Evolutionary conservation across 352 stramenopile genomes (phyloP).

Genomic region (Pythium volutum): DNA sequence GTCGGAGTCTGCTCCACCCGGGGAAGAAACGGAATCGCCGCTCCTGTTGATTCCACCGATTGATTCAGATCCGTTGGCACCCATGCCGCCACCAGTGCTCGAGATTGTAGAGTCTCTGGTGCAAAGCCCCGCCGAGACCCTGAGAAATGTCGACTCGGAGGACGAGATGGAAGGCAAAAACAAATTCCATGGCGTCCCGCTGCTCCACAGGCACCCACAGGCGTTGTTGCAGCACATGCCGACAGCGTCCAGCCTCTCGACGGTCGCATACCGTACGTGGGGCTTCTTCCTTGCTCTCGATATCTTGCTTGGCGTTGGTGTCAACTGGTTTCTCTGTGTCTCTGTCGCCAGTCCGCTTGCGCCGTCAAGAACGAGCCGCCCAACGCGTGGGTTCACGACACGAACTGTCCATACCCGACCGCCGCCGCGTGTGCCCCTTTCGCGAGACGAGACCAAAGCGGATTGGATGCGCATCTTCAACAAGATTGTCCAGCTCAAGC

Average conservation of each 20-base stretch:
- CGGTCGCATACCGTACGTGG: constrained; percentile 24
- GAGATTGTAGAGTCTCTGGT: too few relatives aligned
- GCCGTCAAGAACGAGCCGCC: constrained; percentile 25
- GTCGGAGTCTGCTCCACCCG: not conserved
- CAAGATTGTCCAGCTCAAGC: constrained; percentile 52
- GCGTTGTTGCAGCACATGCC: constrained; percentile 28
- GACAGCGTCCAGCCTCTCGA: constrained; percentile 25
- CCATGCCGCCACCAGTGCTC: too few relatives aligned
- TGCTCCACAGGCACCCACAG: not conserved
- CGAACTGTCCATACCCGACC: constrained; percentile 1
- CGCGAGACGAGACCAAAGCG: constrained; percentile 33
- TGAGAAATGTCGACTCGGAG: not conserved
- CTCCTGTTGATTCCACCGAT: not conserved
- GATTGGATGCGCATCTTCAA: constrained; percentile 49
- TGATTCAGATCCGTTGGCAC: not conserved
- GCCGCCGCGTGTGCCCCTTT: constrained; percentile 29
- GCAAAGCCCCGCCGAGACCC: not conserved
- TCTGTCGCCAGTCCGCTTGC: constrained; percentile 27
- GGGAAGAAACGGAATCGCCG: not conserved
- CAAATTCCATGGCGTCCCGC: not conserved
- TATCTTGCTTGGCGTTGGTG: not conserved
- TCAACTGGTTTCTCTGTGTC: not conserved
- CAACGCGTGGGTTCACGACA: constrained; percentile 27
- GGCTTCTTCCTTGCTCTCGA: not conserved
- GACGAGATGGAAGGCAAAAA: constrained; percentile 5